Base-by-base conservation (phyloP, 331 rosid genomes). In the Quercus lobata region DNA sequence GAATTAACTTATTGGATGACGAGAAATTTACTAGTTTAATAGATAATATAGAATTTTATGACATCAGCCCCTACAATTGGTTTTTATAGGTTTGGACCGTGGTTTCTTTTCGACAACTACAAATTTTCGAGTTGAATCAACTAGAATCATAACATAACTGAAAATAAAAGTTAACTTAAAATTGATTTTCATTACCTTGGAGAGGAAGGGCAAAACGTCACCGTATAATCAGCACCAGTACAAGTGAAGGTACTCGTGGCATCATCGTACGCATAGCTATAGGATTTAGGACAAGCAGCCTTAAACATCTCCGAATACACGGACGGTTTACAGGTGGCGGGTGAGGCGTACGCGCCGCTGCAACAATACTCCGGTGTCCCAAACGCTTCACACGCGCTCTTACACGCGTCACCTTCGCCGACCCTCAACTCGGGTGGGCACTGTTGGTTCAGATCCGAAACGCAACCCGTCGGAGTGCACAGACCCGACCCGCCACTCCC, bases 251-350 rank as follows among this genome's bases (percentile, higher is more conserved):
- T 95, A 78, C 97, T 93, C 1, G 93, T 84, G 44, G 97, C 97
- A 16, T 95, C 99, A 10, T 95, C 97, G 88, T 90, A 95, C 0
- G 99, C 99, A 84, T 92, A 95, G 93, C 99, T 93, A 84, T 95
- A 95, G 75, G 99, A 95, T 53, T 80, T 86, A 0, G 99, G 99
- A 57, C 99, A 95, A 0, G 97, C 97, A 2, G 91, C 79, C 80
- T 95, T 95, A 69, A 95, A 95, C 94, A 95, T 93, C 81, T 91
- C 91, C 27, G 97, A 92, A 83, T 95, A 95, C 9, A 90, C 84
- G 16, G 97, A 91, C 7, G 99, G 96, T 41, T 81, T 76, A 57
- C 99, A 95, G 0, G 97, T 91, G 4, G 79, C 19, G 27, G 99
- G 99, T 44, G 99, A 75, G 0, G 87, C 88, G 44, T 89, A 95